Base-by-base conservation (phyloP, 495 filamentous ascomycete species). In the Penicillium cinerascens region DNA sequence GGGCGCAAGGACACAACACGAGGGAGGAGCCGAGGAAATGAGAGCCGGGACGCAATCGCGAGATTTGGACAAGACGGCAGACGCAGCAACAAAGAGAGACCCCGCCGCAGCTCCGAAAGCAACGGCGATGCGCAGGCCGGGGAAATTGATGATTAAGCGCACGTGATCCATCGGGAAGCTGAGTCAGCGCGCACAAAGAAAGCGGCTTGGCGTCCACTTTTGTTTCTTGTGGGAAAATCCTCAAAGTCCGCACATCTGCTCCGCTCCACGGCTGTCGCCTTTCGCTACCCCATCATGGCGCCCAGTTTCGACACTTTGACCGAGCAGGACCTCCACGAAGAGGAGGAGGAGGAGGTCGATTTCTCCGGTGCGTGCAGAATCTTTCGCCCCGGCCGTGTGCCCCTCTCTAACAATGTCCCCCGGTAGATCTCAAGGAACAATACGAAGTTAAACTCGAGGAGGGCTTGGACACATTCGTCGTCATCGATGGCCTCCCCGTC, bases 401-500 rank as follows among this genome's bases (percentile, higher is more conserved):
- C 67, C 63, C 64, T 63, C 59, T 55, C 68, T 73, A 63, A 71
- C 50, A 40, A 26, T n/a, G 22, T 23, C 22, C 23, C 40, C 29
- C 45, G 49, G 42, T 59, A 86, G 93, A 98, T 75, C 81, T 98
- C 54, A 79, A 83, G 64, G 91, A 89, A 65, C 88, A 95, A 70
- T 96, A 88, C 64, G 91, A 97, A 70, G 93, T 97, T 37, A 90
- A 92, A 61, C 79, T 96, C 44, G 92, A 98, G 68, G 88, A 96
- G 69, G 92, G 93, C 47, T 83, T 96, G 63, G 93, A 98, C 66
- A 86, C 89, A 55, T 98, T 98, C 61, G 85, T 98, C 50, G 90
- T 97, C 44, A 80, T 96, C 68, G 93, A 98, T 72, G 93, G 93
- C 56, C 82, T 97, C 29, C 93, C 93, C 49, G 73, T 85, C 43